Evolutionary conservation across 1,139 yeast genomes (phyloP).

Genomic region (Kazachstania sp.): DNA sequence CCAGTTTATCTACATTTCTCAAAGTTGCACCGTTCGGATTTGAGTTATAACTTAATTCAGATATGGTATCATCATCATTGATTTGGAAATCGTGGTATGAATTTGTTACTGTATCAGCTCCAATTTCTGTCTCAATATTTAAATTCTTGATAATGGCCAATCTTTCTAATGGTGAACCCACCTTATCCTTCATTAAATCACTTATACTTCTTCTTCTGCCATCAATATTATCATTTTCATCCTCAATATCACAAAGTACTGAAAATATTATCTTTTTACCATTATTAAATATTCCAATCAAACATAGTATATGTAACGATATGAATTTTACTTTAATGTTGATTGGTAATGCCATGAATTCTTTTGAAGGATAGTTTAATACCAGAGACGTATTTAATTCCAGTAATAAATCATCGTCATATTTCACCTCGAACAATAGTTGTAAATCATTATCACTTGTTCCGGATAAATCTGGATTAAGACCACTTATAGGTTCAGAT

Average conservation of each 20-base stretch:
- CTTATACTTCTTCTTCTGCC: not conserved
- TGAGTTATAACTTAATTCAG: conserved; percentile 19
- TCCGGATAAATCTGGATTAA: conserved; percentile 12
- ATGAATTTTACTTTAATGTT: conserved; percentile 69
- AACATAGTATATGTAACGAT: conserved; percentile 69
- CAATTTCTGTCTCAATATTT: conserved; percentile 87
- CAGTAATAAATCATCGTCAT: conserved; percentile 68
- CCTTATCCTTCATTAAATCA: conserved; percentile 1
- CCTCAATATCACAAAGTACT: conserved; percentile 39
- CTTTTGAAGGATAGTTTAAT: conserved; percentile 82
- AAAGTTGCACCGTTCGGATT: conserved; percentile 36
- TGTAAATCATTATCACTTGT: conserved; percentile 50
- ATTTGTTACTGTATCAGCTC: conserved; percentile 36
- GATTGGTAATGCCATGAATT: conserved; percentile 77
- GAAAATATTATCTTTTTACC: conserved; percentile 34
- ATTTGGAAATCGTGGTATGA: not conserved
- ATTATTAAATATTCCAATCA: conserved; percentile 53
- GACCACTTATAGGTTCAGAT: conserved; percentile 75
- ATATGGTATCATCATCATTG: not conserved
- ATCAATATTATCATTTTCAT: conserved; percentile 10
- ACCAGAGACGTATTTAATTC: conserved; percentile 70
- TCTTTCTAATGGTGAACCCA: conserved; percentile 38
- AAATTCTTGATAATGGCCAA: conserved; percentile 72
- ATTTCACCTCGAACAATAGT: conserved; percentile 64
- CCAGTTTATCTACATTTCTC: conserved; percentile 88